phyloP scores from a whole-genome alignment of 2,329 filamentous ascomycete genomes.

The Aspergillus spinulosporus region DNA sequence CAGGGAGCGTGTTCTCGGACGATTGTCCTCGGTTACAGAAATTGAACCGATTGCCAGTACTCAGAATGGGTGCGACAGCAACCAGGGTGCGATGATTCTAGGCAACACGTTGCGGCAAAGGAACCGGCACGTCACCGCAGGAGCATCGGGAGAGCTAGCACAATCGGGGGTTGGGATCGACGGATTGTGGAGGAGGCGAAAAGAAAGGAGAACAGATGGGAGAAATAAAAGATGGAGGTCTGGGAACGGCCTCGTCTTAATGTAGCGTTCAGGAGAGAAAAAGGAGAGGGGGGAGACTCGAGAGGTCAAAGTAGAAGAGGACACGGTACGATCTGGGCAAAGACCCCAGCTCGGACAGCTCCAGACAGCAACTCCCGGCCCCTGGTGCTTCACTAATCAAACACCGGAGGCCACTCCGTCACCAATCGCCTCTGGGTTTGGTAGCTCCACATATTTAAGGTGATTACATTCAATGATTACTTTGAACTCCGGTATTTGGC shows the following conservation, averaged over 20 bases:
- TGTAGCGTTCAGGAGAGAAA: conserved; percentile 7
- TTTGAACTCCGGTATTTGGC: background rate
- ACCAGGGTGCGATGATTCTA: conserved; percentile 1
- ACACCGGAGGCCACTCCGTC: background rate
- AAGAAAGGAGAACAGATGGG: conserved; percentile 4
- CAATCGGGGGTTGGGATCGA: conserved; percentile 16
- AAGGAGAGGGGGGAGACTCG: conserved; percentile 10
- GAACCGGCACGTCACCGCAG: conserved; percentile 21
- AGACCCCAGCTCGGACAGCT: background rate
- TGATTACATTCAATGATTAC: background rate
- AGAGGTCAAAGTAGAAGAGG: conserved; percentile 18
- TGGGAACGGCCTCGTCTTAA: background rate
- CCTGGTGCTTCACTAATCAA: conserved; percentile 5
- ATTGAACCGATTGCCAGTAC: conserved; percentile 1
- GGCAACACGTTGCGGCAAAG: conserved; percentile 13
- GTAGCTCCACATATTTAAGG: background rate
- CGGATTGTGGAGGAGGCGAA: conserved; percentile 11
- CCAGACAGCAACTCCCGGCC: conserved; percentile 1
- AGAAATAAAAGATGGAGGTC: background rate
- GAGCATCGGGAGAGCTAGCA: conserved; percentile 23
- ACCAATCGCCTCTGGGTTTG: background rate
- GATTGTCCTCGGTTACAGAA: background rate
- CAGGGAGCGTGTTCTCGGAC: background rate
- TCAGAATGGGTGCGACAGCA: background rate
- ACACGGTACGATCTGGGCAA: conserved; percentile 20